These are phyloP conservation scores for Neurospora crassa DNA, from an alignment of 2,329 filamentous ascomycete species.

Conservation along the genomic window DNA sequence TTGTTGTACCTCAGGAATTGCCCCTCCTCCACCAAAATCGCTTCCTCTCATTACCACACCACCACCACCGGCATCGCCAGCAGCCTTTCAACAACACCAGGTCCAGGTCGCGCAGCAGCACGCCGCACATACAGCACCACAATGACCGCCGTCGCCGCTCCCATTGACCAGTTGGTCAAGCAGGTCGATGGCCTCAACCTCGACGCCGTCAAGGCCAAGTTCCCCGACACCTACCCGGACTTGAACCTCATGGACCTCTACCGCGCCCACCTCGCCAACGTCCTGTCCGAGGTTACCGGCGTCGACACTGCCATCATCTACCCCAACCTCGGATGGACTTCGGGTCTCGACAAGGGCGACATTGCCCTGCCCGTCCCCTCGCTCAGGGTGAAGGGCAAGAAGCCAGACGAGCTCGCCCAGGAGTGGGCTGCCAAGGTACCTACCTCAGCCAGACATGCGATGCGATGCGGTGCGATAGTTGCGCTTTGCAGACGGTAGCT, in stretches of 20 bases:
- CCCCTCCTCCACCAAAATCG: neutral
- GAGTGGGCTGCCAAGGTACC: conserved; percentile 50
- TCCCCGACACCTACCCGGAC: conserved; percentile 52
- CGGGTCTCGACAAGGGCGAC: conserved; percentile 73
- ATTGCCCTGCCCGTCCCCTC: conserved; percentile 69
- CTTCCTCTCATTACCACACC: neutral
- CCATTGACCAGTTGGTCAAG: conserved; percentile 24
- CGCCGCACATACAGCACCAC: conserved; percentile 10
- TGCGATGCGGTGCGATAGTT: neutral
- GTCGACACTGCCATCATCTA: conserved; percentile 65
- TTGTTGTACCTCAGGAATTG: neutral
- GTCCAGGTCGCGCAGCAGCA: neutral
- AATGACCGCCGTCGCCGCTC: conserved; percentile 18
- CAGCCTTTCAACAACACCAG: neutral
- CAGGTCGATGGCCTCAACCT: conserved; percentile 27
- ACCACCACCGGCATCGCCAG: neutral
- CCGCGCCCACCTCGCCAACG: conserved; percentile 62
- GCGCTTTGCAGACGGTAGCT: conserved; percentile 4
- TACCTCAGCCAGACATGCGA: neutral
- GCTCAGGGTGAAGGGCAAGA: conserved; percentile 65
- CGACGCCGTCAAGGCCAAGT: conserved; percentile 29
- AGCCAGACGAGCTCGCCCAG: conserved; percentile 50
- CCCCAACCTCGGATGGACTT: conserved; percentile 68
- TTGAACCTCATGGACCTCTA: conserved; percentile 73
- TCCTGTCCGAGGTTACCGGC: conserved; percentile 59